A percentile compares a stretch with the other conserved stretches of the same genome.
These are phyloP conservation scores for Wickerhamiella lipophila DNA, from an alignment of 805 yeast species.

Conservation along the genomic window DNA sequence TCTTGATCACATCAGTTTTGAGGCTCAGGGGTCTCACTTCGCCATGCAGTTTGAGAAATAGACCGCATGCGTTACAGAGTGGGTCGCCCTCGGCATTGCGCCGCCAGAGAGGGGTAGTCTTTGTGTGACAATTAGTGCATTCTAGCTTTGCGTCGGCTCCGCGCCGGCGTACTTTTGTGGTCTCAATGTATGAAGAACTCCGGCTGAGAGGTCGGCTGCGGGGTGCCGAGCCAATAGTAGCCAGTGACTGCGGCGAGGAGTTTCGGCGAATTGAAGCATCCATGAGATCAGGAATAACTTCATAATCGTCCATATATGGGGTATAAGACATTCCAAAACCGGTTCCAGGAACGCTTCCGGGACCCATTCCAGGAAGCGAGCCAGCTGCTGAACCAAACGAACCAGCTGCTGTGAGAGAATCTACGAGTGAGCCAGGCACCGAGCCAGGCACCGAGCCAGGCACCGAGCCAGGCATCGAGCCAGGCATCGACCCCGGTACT, in stretches of 20 bases:
- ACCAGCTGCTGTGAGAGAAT: neutral
- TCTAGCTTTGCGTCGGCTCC: conserved; percentile 20
- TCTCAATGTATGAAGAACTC: conserved; percentile 8
- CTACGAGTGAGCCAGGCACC: neutral
- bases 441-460: neutral
- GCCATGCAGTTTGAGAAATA: conserved; percentile 84
- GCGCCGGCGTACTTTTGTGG: conserved; percentile 8
- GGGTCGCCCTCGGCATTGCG: conserved; percentile 91
- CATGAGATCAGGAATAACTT: conserved; percentile 2
- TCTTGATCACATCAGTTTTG: conserved; percentile 86
- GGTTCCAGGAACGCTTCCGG: conserved; percentile 4
- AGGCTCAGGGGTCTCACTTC: conserved; percentile 89
- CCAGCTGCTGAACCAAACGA: neutral
- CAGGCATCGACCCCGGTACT: conserved; percentile 1
- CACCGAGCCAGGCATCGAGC: neutral
- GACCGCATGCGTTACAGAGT: conserved; percentile 91
- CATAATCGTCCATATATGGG: conserved; percentile 11
- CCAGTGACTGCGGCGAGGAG: neutral
- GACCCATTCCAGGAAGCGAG: conserved; percentile 3
- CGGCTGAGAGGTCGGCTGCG: conserved; percentile 7
- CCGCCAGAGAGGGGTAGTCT: conserved; percentile 91
- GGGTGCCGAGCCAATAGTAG: neutral
- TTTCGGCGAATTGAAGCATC: neutral
- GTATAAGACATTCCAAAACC: conserved; percentile 2
- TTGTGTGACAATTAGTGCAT: conserved; percentile 85